Evolutionary conservation across 2,329 filamentous ascomycete genomes (phyloP).

Genomic region (Alternaria longipes): DNA sequence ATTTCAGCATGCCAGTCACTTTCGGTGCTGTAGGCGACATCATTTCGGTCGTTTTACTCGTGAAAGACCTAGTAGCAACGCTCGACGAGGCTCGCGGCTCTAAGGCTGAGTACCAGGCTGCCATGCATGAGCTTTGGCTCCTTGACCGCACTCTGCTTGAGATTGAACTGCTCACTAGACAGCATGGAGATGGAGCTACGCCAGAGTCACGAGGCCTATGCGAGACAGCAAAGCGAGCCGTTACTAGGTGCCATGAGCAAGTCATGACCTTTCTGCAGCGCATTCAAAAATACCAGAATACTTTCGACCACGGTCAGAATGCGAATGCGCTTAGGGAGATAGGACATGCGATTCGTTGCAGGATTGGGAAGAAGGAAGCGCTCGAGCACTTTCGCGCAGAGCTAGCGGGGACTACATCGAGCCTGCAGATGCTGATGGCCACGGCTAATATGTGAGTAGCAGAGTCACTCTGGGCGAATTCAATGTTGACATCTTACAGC

Average conservation of each 20-base stretch:
- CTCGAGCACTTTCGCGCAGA: slow-evolving; percentile 22
- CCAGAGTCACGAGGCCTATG: neutral
- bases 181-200: neutral
- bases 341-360: slow-evolving; percentile 20
- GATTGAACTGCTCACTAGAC: slow-evolving; percentile 7
- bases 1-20: neutral
- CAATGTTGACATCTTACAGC: neutral
- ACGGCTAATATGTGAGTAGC: neutral
- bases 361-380: slow-evolving; percentile 20
- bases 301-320: neutral
- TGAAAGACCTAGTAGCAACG: slow-evolving; percentile 40
- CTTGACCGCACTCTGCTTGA: no score
- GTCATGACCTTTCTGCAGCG: neutral
- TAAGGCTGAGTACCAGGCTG: slow-evolving; percentile 39
- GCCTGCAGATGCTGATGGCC: slow-evolving; percentile 18
- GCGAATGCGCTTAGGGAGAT: slow-evolving; percentile 9
- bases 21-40: slow-evolving; percentile 29
- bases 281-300: neutral
- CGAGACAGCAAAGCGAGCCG: neutral
- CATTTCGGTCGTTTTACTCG: slow-evolving; percentile 36
- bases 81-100: slow-evolving; percentile 43
- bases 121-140: slow-evolving; percentile 5
- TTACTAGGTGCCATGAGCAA: neutral
- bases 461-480: neutral
- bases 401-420: slow-evolving; percentile 11